phyloP scores from a whole-genome alignment of 257 asterid species.

The Ehretia macrophylla region DNA sequence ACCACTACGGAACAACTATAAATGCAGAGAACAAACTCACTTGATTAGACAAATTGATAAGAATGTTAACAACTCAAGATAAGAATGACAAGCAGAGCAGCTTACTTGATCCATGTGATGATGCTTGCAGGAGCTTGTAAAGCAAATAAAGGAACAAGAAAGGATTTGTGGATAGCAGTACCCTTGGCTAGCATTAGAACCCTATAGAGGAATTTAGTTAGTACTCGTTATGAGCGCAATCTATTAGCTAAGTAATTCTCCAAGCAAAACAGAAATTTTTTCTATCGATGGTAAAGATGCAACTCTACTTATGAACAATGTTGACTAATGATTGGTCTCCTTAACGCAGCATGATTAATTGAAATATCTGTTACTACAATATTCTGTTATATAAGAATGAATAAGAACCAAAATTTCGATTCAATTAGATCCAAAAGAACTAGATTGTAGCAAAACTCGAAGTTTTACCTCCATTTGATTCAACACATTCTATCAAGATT shows the following conservation, averaged over 20 bases:
- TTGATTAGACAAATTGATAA: background rate
- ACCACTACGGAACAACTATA: background rate
- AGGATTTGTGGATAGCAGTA: slow-evolving; percentile 74
- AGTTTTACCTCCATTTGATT: too few species aligned
- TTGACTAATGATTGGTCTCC: too few species aligned
- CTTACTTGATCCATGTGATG: slow-evolving; percentile 85
- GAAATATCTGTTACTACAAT: too few species aligned
- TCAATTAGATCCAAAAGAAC: too few species aligned
- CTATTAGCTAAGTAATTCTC: background rate
- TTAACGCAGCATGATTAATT: too few species aligned
- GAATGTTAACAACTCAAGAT: background rate
- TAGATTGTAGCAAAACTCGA: too few species aligned
- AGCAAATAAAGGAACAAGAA: slow-evolving; percentile 82
- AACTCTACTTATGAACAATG: too few species aligned
- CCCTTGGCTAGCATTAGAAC: slow-evolving; percentile 77
- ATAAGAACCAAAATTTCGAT: too few species aligned
- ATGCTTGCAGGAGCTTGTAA: slow-evolving; percentile 75
- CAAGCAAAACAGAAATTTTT: too few species aligned
- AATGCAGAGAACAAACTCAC: background rate
- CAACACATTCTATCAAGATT: too few species aligned
- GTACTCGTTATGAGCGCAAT: background rate
- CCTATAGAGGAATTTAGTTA: slow-evolving; percentile 33
- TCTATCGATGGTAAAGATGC: too few species aligned
- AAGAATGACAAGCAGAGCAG: background rate
- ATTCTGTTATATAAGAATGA: too few species aligned